Evolutionary conservation across 2,329 filamentous ascomycete species (phyloP), one percentile per base, ranked within the genome.

Genomic region (Alternaria solani): DNA sequence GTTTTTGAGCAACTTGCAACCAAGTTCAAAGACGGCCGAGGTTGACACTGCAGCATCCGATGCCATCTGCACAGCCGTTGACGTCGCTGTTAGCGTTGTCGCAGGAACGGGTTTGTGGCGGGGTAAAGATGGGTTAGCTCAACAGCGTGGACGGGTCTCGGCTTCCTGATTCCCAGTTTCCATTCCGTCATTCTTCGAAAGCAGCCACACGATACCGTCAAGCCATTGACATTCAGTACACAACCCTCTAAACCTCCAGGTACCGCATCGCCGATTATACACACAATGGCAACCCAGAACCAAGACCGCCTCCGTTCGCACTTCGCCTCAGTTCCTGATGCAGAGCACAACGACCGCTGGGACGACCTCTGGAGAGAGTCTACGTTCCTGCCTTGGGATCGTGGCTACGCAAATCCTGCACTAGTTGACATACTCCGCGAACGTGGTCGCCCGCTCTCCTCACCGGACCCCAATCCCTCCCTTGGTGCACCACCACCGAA

Each of bases 351-450:
- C 34, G 23, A 41, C 36, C 55, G 55, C 30, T 61, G 59, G 59
- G 59, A 61, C 9, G 55, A 59, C 32, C 59, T 61, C 12, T 61
- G 59, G 59, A 47, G 39, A 26, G 59, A 61, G 18, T 57, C 52
- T 12, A 51, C 51, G 4, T 82, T 82, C 68, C 79, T 87, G 8
- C 86, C 86, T 2, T 90, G 86, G 86, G 87, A 89, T 68, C 80
- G 82, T 8, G 83, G 83, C n/a, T 75, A 78, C 44, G 83, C 86
- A n/a, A 87, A 85, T 53, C 86, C 87, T 5, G 87, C 88, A 0
- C 75, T 90, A 32, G 81, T 83, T 36, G 87, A 89, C 63, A 74
- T 83, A 1, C 77, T 89, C 26, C 44, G 26, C 20, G 41, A 53
- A 60, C 65, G 25, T 16, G 25, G 39, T 39, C 56, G 16, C 9